Conservation (phyloP, 805 yeast genomes). For the Yamadazyma paraphyllophila region DNA sequence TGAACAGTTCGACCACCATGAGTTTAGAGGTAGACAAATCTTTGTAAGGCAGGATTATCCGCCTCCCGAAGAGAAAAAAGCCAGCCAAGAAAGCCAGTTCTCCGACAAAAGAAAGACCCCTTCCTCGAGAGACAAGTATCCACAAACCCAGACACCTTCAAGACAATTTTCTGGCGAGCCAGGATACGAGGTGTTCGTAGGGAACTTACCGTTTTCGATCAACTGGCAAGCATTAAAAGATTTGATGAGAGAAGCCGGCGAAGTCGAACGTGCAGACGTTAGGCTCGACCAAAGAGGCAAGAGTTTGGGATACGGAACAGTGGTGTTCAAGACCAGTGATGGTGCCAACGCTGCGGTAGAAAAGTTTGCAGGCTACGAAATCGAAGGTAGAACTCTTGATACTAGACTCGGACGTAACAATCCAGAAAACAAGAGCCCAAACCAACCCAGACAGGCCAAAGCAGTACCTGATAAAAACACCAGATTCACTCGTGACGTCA, state of each 20-base stretch:
- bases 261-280: conserved; percentile 80
- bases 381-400: conserved; percentile 76
- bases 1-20: conserved; percentile 60
- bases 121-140: background rate
- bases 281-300: conserved; percentile 64
- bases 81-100: conserved; percentile 10
- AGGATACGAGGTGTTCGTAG: conserved; percentile 66
- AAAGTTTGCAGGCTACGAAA: conserved; percentile 62
- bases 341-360: conserved; percentile 73
- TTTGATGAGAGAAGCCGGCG: conserved; percentile 73
- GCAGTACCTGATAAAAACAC: conserved; percentile 36
- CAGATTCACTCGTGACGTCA: conserved; percentile 65
- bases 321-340: conserved; percentile 60
- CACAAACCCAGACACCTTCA: background rate
- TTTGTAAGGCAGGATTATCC: conserved; percentile 91
- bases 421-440: conserved; percentile 6
- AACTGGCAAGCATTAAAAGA: conserved; percentile 87
- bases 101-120: background rate
- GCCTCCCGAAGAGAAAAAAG: conserved; percentile 50
- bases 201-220: conserved; percentile 78
- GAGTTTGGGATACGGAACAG: conserved; percentile 86
- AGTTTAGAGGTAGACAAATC: conserved; percentile 70
- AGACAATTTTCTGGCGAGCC: conserved; percentile 14
- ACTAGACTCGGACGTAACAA: conserved; percentile 63
- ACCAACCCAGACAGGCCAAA: background rate